These are phyloP conservation scores for Chytriomyces sp. DNA, from an alignment of 192 early-diverging fungal genomes.

Conservation along the genomic window DNA sequence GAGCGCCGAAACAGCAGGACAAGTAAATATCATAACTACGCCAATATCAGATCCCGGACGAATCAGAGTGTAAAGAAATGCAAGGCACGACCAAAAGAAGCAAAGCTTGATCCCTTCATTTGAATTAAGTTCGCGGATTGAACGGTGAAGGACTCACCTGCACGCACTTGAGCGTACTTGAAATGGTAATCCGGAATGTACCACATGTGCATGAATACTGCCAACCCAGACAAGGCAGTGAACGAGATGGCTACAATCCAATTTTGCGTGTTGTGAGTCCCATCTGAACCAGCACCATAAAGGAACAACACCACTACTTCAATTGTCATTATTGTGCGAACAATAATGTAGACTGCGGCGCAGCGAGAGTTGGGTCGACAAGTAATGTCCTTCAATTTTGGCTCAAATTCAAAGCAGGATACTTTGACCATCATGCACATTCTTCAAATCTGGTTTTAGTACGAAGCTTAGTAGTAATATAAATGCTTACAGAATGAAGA, in stretches of 20 bases:
- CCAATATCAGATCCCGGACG: constrained; percentile 44
- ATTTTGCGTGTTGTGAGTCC: neutral
- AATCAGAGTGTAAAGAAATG: constrained; percentile 29
- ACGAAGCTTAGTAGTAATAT: neutral
- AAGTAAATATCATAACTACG: constrained; percentile 27
- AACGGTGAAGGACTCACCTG: neutral
- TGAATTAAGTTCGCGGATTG: neutral
- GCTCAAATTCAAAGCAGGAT: constrained; percentile 50
- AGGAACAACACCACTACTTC: constrained; percentile 13
- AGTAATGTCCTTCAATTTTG: constrained; percentile 34
- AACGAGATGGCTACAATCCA: neutral
- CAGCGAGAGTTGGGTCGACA: constrained; percentile 37
- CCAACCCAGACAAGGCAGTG: neutral
- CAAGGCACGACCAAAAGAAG: constrained; percentile 43
- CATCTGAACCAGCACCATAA: constrained; percentile 3
- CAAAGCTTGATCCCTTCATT: constrained; percentile 17
- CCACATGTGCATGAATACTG: neutral
- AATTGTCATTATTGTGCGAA: constrained; percentile 35
- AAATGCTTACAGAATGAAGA: constrained; percentile 1
- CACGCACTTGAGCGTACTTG: constrained; percentile 31
- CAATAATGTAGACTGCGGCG: constrained; percentile 33
- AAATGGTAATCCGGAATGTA: constrained; percentile 48
- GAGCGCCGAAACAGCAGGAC: constrained; percentile 24
- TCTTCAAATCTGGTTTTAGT: neutral
- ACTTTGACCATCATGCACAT: constrained; percentile 32